Evolutionary conservation across 768 basidiomycete genomes (phyloP).

Genomic region (Suillus americanus): DNA sequence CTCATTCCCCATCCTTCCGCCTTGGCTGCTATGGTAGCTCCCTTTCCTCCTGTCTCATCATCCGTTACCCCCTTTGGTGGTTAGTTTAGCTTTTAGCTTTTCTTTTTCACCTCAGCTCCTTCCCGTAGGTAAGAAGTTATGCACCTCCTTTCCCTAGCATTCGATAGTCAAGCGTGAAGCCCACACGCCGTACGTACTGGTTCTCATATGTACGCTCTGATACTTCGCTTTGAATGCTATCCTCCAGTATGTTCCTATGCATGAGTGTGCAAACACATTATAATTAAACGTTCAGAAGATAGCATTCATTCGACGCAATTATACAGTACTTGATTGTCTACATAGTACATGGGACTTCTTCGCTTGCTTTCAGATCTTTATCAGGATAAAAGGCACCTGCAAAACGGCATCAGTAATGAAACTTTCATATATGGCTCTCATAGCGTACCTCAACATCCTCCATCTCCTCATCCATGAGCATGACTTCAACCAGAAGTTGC

Average conservation of each 20-base stretch:
- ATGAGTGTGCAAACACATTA: not conserved
- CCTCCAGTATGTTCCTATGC: not conserved
- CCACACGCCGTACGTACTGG: not conserved
- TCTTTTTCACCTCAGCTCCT: conserved; percentile 22
- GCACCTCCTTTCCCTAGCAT: conserved; percentile 15
- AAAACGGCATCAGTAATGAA: not conserved
- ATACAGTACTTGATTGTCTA: conserved; percentile 11
- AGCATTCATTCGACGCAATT: not conserved
- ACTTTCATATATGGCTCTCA: not conserved
- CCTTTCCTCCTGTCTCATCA: not conserved
- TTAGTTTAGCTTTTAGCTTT: conserved; percentile 19
- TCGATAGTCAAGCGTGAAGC: conserved; percentile 10
- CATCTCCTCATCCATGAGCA: conserved; percentile 88
- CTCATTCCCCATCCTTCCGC: conserved; percentile 16
- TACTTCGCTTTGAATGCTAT: conserved; percentile 2
- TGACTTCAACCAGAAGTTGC: conserved; percentile 89
- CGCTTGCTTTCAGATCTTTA: conserved; percentile 48
- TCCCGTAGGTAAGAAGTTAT: conserved; percentile 49
- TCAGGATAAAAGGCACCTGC: conserved; percentile 83
- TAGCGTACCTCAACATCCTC: conserved; percentile 87
- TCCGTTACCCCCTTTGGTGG: conserved; percentile 23
- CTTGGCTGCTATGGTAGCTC: conserved; percentile 3
- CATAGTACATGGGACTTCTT: conserved; percentile 4
- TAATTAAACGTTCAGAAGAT: no score
- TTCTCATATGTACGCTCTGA: not conserved